phyloP scores from a whole-genome alignment of 331 rosid species.

The Arachis monticola region DNA sequence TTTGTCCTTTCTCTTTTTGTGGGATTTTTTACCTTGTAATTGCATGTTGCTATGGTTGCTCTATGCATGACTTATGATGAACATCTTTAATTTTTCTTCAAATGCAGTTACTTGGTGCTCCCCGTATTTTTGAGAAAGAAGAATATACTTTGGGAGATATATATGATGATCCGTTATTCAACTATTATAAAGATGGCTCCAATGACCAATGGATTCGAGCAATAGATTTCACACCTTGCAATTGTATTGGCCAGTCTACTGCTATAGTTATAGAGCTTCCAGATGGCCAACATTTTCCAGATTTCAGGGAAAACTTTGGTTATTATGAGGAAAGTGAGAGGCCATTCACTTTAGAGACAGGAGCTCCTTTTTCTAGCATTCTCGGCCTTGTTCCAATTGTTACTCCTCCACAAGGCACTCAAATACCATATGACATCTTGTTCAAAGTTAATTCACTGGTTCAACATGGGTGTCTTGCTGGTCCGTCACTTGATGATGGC shows the following conservation, averaged over 20 bases:
- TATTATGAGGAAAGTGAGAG: conserved; percentile 51
- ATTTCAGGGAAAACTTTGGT: conserved; percentile 63
- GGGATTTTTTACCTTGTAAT: neutral
- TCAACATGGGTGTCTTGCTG: conserved; percentile 72
- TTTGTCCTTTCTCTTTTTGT: neutral
- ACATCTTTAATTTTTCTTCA: neutral
- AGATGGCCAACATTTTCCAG: conserved; percentile 46
- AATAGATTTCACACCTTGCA: conserved; percentile 64
- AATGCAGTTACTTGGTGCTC: conserved; percentile 69
- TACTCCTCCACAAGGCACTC: conserved; percentile 54
- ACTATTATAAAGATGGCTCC: conserved; percentile 48
- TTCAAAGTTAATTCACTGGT: conserved; percentile 71
- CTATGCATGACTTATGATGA: neutral
- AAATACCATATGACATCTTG: conserved; percentile 64
- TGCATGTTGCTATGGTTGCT: neutral
- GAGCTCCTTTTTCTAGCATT: conserved; percentile 51
- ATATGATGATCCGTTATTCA: conserved; percentile 46
- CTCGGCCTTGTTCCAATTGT: conserved; percentile 66
- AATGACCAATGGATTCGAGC: conserved; percentile 81
- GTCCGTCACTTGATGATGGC: conserved; percentile 51
- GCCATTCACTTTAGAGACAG: conserved; percentile 46
- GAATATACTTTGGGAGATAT: conserved; percentile 35
- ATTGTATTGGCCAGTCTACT: conserved; percentile 70
- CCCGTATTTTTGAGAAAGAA: conserved; percentile 63
- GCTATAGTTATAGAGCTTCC: conserved; percentile 69